A percentile compares a stretch with the other conserved stretches of the same genome.
Conservation (phyloP, 306 rosid species). For the Trifolium repens region DNA sequence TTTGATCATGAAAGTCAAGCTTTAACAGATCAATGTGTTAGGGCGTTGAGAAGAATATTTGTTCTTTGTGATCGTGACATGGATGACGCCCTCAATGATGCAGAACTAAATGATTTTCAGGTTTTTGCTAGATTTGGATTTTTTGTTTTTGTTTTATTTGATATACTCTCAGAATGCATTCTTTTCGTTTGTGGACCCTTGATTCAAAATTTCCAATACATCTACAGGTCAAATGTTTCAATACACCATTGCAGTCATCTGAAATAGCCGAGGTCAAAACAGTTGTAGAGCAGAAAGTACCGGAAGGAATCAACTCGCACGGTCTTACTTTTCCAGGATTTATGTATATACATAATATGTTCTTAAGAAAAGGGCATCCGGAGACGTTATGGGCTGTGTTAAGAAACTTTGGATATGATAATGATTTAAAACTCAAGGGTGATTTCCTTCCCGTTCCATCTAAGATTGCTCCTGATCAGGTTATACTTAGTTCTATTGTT, state of each 20-base stretch:
- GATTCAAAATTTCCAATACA: slow-evolving; percentile 36
- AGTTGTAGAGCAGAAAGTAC: slow-evolving; percentile 74
- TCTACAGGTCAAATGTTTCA: slow-evolving; percentile 78
- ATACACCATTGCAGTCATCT: slow-evolving; percentile 69
- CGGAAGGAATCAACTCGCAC: slow-evolving; percentile 74
- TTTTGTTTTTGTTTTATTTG: slow-evolving; percentile 12
- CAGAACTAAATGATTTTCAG: slow-evolving; percentile 93
- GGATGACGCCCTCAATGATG: slow-evolving; percentile 89
- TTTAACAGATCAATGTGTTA: slow-evolving; percentile 70
- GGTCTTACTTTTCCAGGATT: slow-evolving; percentile 92
- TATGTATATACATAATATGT: slow-evolving; percentile 69
- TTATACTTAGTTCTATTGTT: slow-evolving; percentile 38
- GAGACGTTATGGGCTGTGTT: slow-evolving; percentile 93
- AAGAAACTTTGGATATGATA: slow-evolving; percentile 82
- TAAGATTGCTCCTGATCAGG: slow-evolving; percentile 84
- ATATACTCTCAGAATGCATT: slow-evolving; percentile 34
- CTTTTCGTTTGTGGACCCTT: slow-evolving; percentile 14
- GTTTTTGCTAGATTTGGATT: slow-evolving; percentile 49
- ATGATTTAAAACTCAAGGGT: slow-evolving; percentile 74
- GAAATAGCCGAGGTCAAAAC: slow-evolving; percentile 72
- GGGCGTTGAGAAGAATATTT: slow-evolving; percentile 91
- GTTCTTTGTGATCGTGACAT: slow-evolving; percentile 81
- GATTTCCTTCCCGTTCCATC: slow-evolving; percentile 78
- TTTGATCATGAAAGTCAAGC: slow-evolving; percentile 70
- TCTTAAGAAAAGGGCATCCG: slow-evolving; percentile 72